A percentile compares a stretch with the other conserved stretches of the same genome.
Conservation (phyloP, 495 filamentous ascomycete genomes). For the Parmelia sp. region DNA sequence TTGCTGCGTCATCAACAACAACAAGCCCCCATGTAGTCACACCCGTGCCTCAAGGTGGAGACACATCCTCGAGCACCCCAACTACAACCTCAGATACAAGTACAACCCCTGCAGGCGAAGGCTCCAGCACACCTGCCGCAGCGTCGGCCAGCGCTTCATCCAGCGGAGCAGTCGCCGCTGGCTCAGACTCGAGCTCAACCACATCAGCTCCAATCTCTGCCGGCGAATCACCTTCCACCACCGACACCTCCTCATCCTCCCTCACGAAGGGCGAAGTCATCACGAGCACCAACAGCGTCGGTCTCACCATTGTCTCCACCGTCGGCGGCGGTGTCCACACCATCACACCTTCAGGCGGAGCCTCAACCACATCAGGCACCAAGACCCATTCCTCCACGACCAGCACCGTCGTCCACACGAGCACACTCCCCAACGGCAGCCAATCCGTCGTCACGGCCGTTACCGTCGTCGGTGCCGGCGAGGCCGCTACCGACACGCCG, state of each 20-base stretch:
- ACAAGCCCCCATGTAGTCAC: slow-evolving; percentile 1
- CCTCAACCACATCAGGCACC: slow-evolving; percentile 29
- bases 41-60: slow-evolving; percentile 13
- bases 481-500: slow-evolving; percentile 14
- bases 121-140: slow-evolving; percentile 13
- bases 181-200: slow-evolving; percentile 9
- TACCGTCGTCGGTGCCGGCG: slow-evolving; percentile 38
- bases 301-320: slow-evolving; percentile 24
- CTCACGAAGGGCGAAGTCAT: slow-evolving; percentile 24
- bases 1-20: neutral
- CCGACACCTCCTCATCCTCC: slow-evolving; percentile 16
- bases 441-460: slow-evolving; percentile 44
- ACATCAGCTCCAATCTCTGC: slow-evolving; percentile 9
- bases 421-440: slow-evolving; percentile 69
- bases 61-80: slow-evolving; percentile 2
- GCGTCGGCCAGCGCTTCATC: slow-evolving; percentile 21
- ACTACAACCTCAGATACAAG: slow-evolving; percentile 14
- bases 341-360: slow-evolving; percentile 27
- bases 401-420: slow-evolving; percentile 37
- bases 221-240: slow-evolving; percentile 10
- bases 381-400: slow-evolving; percentile 27
- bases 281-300: slow-evolving; percentile 24
- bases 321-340: slow-evolving; percentile 26
- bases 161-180: slow-evolving; percentile 14
- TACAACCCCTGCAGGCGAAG: slow-evolving; percentile 12